Percentiles rank a stretch among this genome's conserved stretches.
phyloP scores from a whole-genome alignment of 192 early-diverging fungal genomes.

The Diversispora eburnea region DNA sequence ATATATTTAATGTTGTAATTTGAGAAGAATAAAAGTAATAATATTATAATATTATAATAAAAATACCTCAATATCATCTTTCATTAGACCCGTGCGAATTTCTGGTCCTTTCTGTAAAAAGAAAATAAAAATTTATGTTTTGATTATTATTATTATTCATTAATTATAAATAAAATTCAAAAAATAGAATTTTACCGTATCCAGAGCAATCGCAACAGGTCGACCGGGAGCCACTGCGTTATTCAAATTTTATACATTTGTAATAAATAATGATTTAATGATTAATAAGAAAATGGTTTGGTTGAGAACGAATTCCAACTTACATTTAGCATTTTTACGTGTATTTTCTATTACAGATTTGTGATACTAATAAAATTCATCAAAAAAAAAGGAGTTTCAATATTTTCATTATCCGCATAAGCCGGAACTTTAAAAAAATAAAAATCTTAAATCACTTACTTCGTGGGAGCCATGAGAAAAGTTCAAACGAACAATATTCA shows the following conservation, averaged over 20 bases:
- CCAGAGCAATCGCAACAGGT: conserved; percentile 68
- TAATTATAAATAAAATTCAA: background rate
- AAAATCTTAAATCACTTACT: conserved; percentile 28
- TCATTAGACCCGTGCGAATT: conserved; percentile 83
- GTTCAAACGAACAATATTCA: conserved; percentile 81
- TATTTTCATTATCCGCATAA: background rate
- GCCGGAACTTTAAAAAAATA: background rate
- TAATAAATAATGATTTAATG: conserved; percentile 27
- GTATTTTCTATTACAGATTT: conserved; percentile 59
- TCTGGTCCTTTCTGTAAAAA: conserved; percentile 67
- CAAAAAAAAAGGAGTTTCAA: background rate
- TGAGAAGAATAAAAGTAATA: background rate
- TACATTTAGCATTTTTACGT: conserved; percentile 45
- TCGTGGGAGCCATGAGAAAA: conserved; percentile 62
- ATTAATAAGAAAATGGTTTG: conserved; percentile 7
- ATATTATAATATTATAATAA: background rate
- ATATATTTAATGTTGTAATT: background rate
- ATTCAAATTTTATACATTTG: background rate
- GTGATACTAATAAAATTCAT: conserved; percentile 43
- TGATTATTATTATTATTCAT: background rate
- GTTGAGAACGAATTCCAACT: conserved; percentile 11
- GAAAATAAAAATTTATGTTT: background rate
- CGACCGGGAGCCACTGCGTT: conserved; percentile 38
- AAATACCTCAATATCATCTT: conserved; percentile 62
- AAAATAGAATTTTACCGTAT: conserved; percentile 44